These are phyloP conservation scores for Astragalus glycyphyllos DNA, from an alignment of 306 rosid species.

Conservation along the genomic window DNA sequence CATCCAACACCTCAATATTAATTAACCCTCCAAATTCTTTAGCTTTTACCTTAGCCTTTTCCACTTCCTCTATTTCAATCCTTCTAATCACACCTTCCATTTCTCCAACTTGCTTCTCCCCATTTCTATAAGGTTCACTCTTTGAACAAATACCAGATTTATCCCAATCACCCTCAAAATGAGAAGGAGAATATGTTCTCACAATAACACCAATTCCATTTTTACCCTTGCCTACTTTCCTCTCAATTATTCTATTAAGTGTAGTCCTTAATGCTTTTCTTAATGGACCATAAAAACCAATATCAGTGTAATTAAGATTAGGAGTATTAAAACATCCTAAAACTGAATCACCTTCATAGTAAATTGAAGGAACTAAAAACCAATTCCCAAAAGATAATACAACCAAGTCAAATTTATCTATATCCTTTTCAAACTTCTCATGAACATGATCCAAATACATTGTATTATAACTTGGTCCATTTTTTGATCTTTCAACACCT, in stretches of 20 bases:
- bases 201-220: slow-evolving; percentile 35
- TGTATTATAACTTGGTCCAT: slow-evolving; percentile 51
- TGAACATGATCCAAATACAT: slow-evolving; percentile 62
- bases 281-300: slow-evolving; percentile 66
- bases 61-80: slow-evolving; percentile 43
- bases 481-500: slow-evolving; percentile 59
- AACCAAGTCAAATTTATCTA: slow-evolving; percentile 55
- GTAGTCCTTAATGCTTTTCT: slow-evolving; percentile 64
- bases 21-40: slow-evolving; percentile 17
- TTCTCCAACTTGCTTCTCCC: slow-evolving; percentile 21
- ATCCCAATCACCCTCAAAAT: slow-evolving; percentile 50
- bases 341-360: slow-evolving; percentile 55
- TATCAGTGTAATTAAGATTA: slow-evolving; percentile 56
- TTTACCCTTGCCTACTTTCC: slow-evolving; percentile 40
- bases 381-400: slow-evolving; percentile 81
- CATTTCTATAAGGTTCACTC: slow-evolving; percentile 19
- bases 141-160: slow-evolving; percentile 41
- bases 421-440: slow-evolving; percentile 65
- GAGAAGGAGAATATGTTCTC: slow-evolving; percentile 42
- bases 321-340: slow-evolving; percentile 65
- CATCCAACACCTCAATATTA: slow-evolving; percentile 39
- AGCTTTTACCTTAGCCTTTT: slow-evolving; percentile 19
- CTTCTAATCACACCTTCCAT: slow-evolving; percentile 37
- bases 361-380: slow-evolving; percentile 77
- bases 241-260: slow-evolving; percentile 56